These are phyloP conservation scores for Leucogyrophana mollusca DNA, from an alignment of 768 basidiomycete genomes.

Conservation along the genomic window DNA sequence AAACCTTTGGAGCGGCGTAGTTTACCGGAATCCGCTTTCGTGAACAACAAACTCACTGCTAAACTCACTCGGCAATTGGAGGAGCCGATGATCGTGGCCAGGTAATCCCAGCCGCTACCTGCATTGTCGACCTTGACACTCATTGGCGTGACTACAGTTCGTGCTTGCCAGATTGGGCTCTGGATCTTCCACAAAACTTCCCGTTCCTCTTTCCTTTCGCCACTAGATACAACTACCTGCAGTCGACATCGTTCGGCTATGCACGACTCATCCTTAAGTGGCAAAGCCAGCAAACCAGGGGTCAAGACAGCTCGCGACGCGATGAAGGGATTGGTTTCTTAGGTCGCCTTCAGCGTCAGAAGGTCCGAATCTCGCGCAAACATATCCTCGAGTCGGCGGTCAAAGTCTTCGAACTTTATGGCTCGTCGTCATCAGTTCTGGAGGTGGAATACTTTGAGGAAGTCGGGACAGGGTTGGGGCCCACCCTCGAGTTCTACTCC, in stretches of 20 bases:
- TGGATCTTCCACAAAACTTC: constrained; percentile 94
- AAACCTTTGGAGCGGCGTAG: constrained; percentile 50
- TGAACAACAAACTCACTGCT: constrained; percentile 97
- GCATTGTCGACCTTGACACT: constrained; percentile 2
- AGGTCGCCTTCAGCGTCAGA: constrained; percentile 90
- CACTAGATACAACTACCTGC: constrained; percentile 94
- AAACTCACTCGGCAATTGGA: constrained; percentile 97
- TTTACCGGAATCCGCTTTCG: constrained; percentile 80
- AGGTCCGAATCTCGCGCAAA: constrained; percentile 93
- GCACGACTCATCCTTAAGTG: constrained; percentile 93
- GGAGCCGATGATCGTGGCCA: constrained; percentile 98
- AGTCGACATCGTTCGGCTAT: constrained; percentile 97
- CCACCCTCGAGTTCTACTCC: constrained; percentile 98
- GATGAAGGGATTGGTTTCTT: constrained; percentile 93
- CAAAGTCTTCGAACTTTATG: constrained; percentile 96
- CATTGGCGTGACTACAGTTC: constrained; percentile 49
- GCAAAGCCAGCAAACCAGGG: constrained; percentile 84
- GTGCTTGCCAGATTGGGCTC: constrained; percentile 95
- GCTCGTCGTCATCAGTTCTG: constrained; percentile 88
- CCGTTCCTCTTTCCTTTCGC: constrained; percentile 99
- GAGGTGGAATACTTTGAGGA: constrained; percentile 99
- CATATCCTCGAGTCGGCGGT: constrained; percentile 94
- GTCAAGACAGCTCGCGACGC: constrained; percentile 75
- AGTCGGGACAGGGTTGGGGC: constrained; percentile 96
- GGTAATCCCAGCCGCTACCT: constrained; percentile 46